Base-by-base conservation (phyloP, 176 grass and related monocot species). In the Pontederia crassipes region DNA sequence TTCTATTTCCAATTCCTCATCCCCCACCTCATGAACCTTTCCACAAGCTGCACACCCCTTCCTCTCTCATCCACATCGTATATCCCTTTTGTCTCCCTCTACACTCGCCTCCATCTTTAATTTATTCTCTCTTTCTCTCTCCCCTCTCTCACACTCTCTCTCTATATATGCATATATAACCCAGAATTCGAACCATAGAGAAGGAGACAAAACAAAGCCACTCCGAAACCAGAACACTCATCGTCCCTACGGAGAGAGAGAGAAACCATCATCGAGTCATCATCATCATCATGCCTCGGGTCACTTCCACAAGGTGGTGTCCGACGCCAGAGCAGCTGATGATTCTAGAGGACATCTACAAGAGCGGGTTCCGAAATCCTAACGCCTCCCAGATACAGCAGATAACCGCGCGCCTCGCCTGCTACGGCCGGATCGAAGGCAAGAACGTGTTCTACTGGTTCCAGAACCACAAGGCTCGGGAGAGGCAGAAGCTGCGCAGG, bases 301-400 rank as follows among this genome's bases (percentile, higher is more conserved):
- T 54, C 66, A 14, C 76, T 14, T 74, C 92, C 46, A 88, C 93
- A 73, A 81, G 93, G 68, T 97, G 92, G 93, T 97, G 87, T 67
- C 92, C 92, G 32, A 96, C 92, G 48, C 76, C 86, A 78, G 92
- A 96, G 81, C 92, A 96, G 70, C 83, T 96, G 35, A 88, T 88
- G 92, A 78, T 87, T 40, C 77, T 96, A 48, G 91, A 96, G 77
- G 92, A 88, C 72, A 77, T 96, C 81, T 96, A 96, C 74, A 72
- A 81, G 0, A 80, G 84, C 28, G 92, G 92, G 6, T 71, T 96
- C 58, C 65, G 92, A 4, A 96, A 83, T 18, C 92, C 92, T 0
- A 90, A 78, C 72, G 70, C 92, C 54, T 54, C 87, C 26, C 92
- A 91, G 81, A 97, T 97, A 55, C 92, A 97, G 77, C 83, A 88